Base-by-base conservation (phyloP, 306 rosid species). In the Cucurbita ficifolia region DNA sequence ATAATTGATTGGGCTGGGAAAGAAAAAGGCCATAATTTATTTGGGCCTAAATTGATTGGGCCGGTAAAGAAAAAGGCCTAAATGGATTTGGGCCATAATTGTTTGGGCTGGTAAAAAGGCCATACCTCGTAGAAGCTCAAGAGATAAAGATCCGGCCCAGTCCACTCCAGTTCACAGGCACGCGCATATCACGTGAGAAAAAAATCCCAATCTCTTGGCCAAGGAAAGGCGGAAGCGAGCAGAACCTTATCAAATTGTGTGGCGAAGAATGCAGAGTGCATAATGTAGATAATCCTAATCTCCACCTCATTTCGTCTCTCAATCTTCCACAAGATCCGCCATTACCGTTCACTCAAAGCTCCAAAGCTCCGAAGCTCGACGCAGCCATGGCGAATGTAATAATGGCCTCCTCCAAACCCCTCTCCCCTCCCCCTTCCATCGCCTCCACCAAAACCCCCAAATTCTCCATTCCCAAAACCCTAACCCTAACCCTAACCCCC, bases 371-470 rank as follows among this genome's bases (percentile, higher is more conserved):
- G 2, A 29, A 29, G 9, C 21, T 60, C 65, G 1, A 12, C 0
- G 2, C 63, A 18, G 67, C 83, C 80, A 95, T 95, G 97, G 91
- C 92, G 16, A 84, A 78, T 86, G 80, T 85, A 90, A 85, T 95
- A 81, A 87, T 91, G 88, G 91, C 97, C 79, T 88, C 96, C 76
- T 74, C 87, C 76, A 94, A 87, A 35, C 74, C 85, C 13, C 42
- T 83, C 72, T 69, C 85, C 38, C 79, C 79, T 36, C 67, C 87
- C 2, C 12, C 8, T 8, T 24, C 83, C 42, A 22, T 81, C 33
- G 33, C 33, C 12, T 61, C 80, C 65, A 14, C 87, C 8, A 60
- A 76, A 19, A 16, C 68, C 68, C 88, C 92, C 57, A 89, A 42
- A 87, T 42, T 79, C 68, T 73, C 94, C 21, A 78, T 90, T 76